These are phyloP conservation scores for Sparassis latifolia DNA, from an alignment of 1,284 basidiomycete species.

Conservation along the genomic window DNA sequence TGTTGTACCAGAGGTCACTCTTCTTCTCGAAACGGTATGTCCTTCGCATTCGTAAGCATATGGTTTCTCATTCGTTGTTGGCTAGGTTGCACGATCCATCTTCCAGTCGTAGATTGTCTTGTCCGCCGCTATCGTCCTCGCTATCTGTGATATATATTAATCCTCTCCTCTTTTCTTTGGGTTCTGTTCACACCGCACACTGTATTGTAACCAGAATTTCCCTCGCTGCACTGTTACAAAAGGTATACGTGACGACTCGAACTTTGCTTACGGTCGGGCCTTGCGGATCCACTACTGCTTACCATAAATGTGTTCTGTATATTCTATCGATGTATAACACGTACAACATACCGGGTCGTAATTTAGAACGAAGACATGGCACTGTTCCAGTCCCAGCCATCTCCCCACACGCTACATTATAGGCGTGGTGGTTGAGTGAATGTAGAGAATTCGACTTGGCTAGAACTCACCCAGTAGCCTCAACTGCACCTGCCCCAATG, in stretches of 20 bases:
- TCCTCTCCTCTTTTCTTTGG: constrained; percentile 26
- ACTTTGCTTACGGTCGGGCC: constrained; percentile 39
- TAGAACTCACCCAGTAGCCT: constrained; percentile 59
- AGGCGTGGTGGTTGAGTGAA: background rate
- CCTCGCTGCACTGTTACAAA: constrained; percentile 40
- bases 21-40: constrained; percentile 76
- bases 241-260: constrained; percentile 42
- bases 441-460: background rate
- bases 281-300: constrained; percentile 30
- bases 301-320: constrained; percentile 32
- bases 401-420: constrained; percentile 35
- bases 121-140: constrained; percentile 41
- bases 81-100: constrained; percentile 65
- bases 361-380: constrained; percentile 44
- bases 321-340: constrained; percentile 30
- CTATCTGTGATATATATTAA: constrained; percentile 60
- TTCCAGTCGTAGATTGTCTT: constrained; percentile 59
- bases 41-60: background rate
- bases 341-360: constrained; percentile 27
- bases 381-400: constrained; percentile 50
- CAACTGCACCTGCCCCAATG: constrained; percentile 63
- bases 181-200: constrained; percentile 41
- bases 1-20: constrained; percentile 74
- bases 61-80: background rate
- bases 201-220: constrained; percentile 73